Evolutionary conservation across 768 basidiomycete genomes (phyloP), one percentile per base, ranked within the genome.

Genomic region (Termitomyces heimii): DNA sequence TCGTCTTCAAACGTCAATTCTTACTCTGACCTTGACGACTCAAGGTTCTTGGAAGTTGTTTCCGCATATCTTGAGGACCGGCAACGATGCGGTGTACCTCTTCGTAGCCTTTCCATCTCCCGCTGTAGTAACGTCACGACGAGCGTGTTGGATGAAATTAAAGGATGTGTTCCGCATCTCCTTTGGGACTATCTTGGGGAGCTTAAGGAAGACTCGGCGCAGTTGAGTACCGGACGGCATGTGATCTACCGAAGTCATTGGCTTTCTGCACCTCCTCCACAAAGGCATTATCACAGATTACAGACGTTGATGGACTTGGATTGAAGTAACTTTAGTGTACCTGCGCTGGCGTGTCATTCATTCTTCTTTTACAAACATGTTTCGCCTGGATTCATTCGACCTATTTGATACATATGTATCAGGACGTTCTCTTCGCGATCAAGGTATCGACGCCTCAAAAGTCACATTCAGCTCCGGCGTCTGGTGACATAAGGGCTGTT

Each of bases 31-130:
- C 64, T 74, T 44, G 76, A 76, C 59, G 75, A 77, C 58, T 75
- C 75, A 9, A 66, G 71, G 18, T 77, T 76, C 59, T 65, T 77
- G 43, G 75, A 77, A 40, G 75, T 77, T 4, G 63, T 75, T 16
- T 60, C 67, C 20, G 63, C 69, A 10, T 69, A 66, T 44, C 61
- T 77, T 18, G 64, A 62, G 48, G 66, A 70, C 44, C 67, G 76
- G 1, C 63, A 65, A 16, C 64, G 56, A 37, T 69, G 69, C 48
- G 64, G 61, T 22, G 50, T 69, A 10, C 63, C 60, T 39, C 51
- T 73, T 13, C 68, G 74, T 34, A 75, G 73, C 53, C 54, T 76
- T n/a, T 72, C 71, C 35, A 65, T 77, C 50, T 66, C 72, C 5
- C 63, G 65, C 2, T 76, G 75, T 56, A 59, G 62, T 24, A 67